These are phyloP conservation scores for Salvia sclarea DNA, from an alignment of 305 asterid species.

Conservation along the genomic window DNA sequence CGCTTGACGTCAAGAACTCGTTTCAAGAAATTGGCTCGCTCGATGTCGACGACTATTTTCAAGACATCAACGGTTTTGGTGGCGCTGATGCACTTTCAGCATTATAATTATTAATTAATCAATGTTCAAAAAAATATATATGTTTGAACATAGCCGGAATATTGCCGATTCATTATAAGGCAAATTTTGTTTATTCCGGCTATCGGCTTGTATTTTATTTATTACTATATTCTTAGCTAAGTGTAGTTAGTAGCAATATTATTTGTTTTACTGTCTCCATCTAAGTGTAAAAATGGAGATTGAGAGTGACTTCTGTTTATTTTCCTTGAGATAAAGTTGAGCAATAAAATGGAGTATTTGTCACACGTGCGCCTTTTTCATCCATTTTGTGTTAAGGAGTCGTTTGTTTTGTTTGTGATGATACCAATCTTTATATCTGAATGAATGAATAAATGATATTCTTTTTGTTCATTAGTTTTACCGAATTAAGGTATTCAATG, in stretches of 20 bases:
- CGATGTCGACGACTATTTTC: slow-evolving; percentile 56
- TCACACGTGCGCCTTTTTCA: background rate
- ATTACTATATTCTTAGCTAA: background rate
- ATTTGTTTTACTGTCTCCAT: slow-evolving; percentile 35
- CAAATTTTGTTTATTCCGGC: slow-evolving; percentile 60
- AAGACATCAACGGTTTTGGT: slow-evolving; percentile 46
- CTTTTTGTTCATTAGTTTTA: background rate
- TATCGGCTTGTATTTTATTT: slow-evolving; percentile 38
- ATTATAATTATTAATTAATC: slow-evolving; percentile 33
- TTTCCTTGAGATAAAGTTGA: slow-evolving; percentile 18
- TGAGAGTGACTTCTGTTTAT: slow-evolving; percentile 30
- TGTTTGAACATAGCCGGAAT: slow-evolving; percentile 28
- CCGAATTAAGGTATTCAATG: background rate
- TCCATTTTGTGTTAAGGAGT: background rate
- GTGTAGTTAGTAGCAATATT: background rate
- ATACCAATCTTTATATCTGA: background rate
- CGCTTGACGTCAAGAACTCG: slow-evolving; percentile 35
- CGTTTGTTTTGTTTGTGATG: background rate
- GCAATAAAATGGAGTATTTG: slow-evolving; percentile 29
- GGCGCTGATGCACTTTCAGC: slow-evolving; percentile 48
- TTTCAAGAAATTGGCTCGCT: slow-evolving; percentile 44
- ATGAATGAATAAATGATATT: slow-evolving; percentile 41
- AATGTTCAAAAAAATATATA: background rate
- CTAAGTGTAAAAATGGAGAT: slow-evolving; percentile 33
- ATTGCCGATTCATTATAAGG: slow-evolving; percentile 48